Base-by-base conservation (phyloP, 305 asterid genomes). In the Fraxinus nigra region DNA sequence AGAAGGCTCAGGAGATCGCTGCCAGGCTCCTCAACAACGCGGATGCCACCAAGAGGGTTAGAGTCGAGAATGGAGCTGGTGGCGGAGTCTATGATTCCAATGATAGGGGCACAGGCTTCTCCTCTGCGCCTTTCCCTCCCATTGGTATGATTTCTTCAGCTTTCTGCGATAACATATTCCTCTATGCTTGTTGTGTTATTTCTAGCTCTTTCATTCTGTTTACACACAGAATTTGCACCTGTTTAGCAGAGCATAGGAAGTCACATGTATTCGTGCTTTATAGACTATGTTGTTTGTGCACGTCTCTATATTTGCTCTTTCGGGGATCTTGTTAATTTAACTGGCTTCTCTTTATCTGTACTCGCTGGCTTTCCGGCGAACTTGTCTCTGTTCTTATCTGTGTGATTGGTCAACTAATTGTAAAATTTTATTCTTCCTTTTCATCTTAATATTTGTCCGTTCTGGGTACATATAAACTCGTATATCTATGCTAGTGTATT, bases 1-100 rank as follows among this genome's bases (percentile, higher is more conserved):
- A 90, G 89, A 95, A 90, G 87, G 98, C 97, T 69, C 98, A 91
- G 85, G 97, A 92, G 87, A 91, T 95, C 78, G 98, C 98, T 2
- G 93, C 95, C 26, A 90, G 97, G 80, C 90, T 95, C 38, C 81
- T 93, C 89, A 93, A 80, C 76, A 89, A 24, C 84, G 87, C 91
- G 2, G 98, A 93, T 76, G 90, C 96, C 20, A 84, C 89, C 30
- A 95, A 93, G 81, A 85, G 94, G 82, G 90, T 94, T 46, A 89
- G 93, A 78, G 89, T 89, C 73, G 98, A 95, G 51, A 93, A 95
- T 84, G 95, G 92, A 3, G 88, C 80, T 22, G 90, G 90, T 32
- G 87, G 90, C 26, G 88, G 87, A 67, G 97, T 91, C 20, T 93
- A 76, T 63, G 97, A 92, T 76, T 48, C 90, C 0, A 74, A 32